Evolutionary conservation across 805 yeast species (phyloP), one percentile per base, ranked within the genome.

Genomic region (Candida michaelii): DNA sequence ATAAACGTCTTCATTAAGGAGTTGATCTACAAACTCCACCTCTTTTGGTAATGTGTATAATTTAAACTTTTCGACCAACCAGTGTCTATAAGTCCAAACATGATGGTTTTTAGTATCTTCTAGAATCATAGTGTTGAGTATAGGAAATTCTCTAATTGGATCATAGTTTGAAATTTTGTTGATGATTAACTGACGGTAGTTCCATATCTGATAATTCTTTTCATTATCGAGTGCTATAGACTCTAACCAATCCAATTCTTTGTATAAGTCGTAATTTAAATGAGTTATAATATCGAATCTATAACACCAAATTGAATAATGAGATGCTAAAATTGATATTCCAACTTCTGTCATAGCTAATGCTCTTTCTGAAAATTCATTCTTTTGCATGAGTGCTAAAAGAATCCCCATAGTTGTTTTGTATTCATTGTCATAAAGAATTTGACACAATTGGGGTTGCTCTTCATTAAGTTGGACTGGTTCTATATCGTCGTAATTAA

Each of bases 171-270:
- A 27, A 27, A 68, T 59, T 42, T 50, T 36, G 31, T 71, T 71
- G 42, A 85, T 64, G 7, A 91, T 58, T 25, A 80, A 66, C 55
- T 85, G 90, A 43, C 97, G 76, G 57, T 91, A 90, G 53, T 90
- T 87, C 97, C 98, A 93, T n/a, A 91, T 84, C 62, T 93, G 99
- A 64, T 93, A 93, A 67, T 90, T 91, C 61, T 93, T 93, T 30
- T 90, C 85, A 59, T 85, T 84, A 10, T 76, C 81, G 37, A 85
- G 56, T 0, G 96, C 90, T 27, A 87, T 66, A 25, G 71, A 71
- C 53, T 87, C 93, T 48, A 89, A 74, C 96, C 96, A 89, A 29
- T 78, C 78, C 29, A 89, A 68, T 55, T 91, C 96, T 12, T 69
- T 64, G 11, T 65, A 53, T 21, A 79, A 53, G 30, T 65, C 69